Evolutionary conservation across 345 rosid species (phyloP).

Genomic region (Gossypium mustelinum): DNA sequence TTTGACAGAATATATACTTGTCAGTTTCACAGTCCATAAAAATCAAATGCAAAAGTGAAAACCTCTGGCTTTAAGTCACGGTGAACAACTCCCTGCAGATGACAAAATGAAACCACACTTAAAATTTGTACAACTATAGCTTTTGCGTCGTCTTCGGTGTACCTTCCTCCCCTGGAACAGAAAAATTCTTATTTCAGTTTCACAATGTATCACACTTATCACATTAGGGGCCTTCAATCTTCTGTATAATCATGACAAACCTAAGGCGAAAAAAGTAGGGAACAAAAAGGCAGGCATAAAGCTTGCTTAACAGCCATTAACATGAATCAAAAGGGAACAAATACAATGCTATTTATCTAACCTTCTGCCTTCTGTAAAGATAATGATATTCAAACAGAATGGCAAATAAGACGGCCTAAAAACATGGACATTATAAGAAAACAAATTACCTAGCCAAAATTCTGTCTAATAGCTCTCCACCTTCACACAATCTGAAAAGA

Average conservation of each 20-base stretch:
- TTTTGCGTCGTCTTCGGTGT: constrained; percentile 78
- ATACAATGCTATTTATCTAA: neutral
- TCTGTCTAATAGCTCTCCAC: constrained; percentile 83
- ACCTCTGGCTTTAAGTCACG: constrained; percentile 90
- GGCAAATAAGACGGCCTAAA: neutral
- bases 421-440: neutral
- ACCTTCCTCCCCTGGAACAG: constrained; percentile 63
- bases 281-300: neutral
- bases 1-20: neutral
- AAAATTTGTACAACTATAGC: constrained; percentile 66
- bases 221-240: neutral
- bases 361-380: neutral
- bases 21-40: constrained; percentile 6
- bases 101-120: constrained; percentile 76
- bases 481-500: constrained; percentile 65
- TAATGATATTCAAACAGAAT: constrained; percentile 9
- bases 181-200: constrained; percentile 12
- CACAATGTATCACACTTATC: neutral
- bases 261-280: neutral
- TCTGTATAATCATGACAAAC: neutral
- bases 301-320: neutral
- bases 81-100: constrained; percentile 89
- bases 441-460: constrained; percentile 63
- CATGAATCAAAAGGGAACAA: neutral
- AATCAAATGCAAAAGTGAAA: constrained; percentile 11